Conservation (phyloP, 441 rosid species). For the Arabidopsis lyrata region DNA sequence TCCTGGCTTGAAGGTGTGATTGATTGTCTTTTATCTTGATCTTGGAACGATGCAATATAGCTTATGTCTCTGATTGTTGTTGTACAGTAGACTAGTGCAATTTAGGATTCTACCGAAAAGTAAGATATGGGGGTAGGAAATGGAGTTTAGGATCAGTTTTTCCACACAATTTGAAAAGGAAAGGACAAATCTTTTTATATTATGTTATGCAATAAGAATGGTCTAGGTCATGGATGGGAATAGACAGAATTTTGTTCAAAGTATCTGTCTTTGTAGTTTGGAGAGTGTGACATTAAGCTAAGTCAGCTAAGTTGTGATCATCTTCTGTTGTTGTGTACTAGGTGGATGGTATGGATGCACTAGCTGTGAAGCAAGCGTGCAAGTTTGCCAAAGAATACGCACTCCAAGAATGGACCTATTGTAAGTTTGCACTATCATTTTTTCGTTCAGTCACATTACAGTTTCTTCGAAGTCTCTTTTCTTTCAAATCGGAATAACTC, state of each 20-base stretch:
- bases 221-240: too few relatives aligned
- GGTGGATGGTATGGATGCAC: slow-evolving; percentile 98
- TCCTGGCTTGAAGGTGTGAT: slow-evolving; percentile 89
- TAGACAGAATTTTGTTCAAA: background rate
- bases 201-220: too few relatives aligned
- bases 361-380: slow-evolving; percentile 96
- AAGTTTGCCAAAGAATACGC: slow-evolving; percentile 91
- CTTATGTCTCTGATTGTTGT: background rate
- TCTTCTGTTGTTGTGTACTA: slow-evolving; percentile 41
- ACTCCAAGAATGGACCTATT: slow-evolving; percentile 86
- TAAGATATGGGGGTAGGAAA: too few relatives aligned
- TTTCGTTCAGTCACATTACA: background rate
- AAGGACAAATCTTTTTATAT: too few relatives aligned
- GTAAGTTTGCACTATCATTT: slow-evolving; percentile 53
- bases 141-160: too few relatives aligned
- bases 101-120: background rate
- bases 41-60: too few relatives aligned
- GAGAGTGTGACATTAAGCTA: slow-evolving; percentile 26
- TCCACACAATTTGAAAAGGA: too few relatives aligned
- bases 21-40: background rate
- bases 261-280: background rate
- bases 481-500: too few relatives aligned
- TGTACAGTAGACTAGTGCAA: background rate
- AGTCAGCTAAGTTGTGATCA: slow-evolving; percentile 25
- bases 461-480: slow-evolving; percentile 1